Conservation (phyloP, 2,329 filamentous ascomycete species). For the Orbilia javanica region DNA sequence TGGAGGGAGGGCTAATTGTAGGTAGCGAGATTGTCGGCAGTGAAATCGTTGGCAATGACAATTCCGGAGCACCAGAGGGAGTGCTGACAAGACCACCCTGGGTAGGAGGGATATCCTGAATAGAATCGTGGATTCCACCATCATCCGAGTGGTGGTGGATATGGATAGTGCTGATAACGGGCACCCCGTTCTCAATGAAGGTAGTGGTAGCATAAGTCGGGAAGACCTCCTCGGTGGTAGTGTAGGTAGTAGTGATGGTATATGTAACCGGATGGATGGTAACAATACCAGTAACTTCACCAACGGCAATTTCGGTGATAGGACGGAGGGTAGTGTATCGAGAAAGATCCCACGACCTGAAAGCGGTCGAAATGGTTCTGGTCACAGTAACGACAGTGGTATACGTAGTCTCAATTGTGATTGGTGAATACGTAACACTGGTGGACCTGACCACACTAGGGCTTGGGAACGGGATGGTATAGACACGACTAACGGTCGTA, state of each 20-base stretch:
- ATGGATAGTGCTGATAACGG: slow-evolving; percentile 24
- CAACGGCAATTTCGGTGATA: slow-evolving; percentile 25
- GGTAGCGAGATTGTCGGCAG: background rate
- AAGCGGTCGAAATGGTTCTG: slow-evolving; percentile 25
- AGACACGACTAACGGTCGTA: slow-evolving; percentile 23
- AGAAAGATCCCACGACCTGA: slow-evolving; percentile 20
- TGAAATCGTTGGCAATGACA: slow-evolving; percentile 14
- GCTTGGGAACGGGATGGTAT: slow-evolving; percentile 4
- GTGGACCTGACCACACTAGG: slow-evolving; percentile 20
- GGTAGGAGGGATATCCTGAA: slow-evolving; percentile 3
- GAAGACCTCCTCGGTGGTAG: slow-evolving; percentile 40
- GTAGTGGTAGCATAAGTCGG: slow-evolving; percentile 35
- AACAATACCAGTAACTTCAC: slow-evolving; percentile 32
- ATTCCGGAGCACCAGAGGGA: slow-evolving; percentile 12
- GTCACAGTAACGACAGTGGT: slow-evolving; percentile 36
- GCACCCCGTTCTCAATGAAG: slow-evolving; percentile 21
- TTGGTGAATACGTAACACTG: slow-evolving; percentile 19
- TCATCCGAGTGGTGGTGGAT: slow-evolving; percentile 43
- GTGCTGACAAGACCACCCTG: slow-evolving; percentile 9
- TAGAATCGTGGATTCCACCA: slow-evolving; percentile 33
- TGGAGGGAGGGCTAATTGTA: background rate
- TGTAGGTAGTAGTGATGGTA: slow-evolving; percentile 23
- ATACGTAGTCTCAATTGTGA: slow-evolving; percentile 31
- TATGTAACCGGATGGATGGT: slow-evolving; percentile 27
- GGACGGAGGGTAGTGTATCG: slow-evolving; percentile 24